Percentiles rank a stretch among this genome's conserved stretches.
These are phyloP conservation scores for Beauveria sp. DNA, from an alignment of 2,329 filamentous ascomycete genomes.

Conservation along the genomic window DNA sequence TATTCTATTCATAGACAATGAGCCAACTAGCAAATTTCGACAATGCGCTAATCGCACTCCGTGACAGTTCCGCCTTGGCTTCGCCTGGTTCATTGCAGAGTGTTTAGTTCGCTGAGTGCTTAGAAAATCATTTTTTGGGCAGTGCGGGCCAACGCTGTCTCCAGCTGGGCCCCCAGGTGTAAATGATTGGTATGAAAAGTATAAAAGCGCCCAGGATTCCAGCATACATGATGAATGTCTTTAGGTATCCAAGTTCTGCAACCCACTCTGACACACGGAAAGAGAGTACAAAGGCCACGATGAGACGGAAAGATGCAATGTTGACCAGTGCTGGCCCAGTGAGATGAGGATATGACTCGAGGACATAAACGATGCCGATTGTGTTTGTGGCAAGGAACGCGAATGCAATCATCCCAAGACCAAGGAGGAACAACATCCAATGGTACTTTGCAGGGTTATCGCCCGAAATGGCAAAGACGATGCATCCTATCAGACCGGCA, in stretches of 20 bases:
- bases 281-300: conserved; percentile 23
- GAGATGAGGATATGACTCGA: conserved; percentile 24
- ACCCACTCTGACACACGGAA: conserved; percentile 23
- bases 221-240: conserved; percentile 23
- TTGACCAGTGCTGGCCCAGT: conserved; percentile 26
- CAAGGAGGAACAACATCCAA: conserved; percentile 21
- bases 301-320: conserved; percentile 23
- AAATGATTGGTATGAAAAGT: conserved; percentile 23
- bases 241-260: conserved; percentile 19
- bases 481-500: conserved; percentile 21
- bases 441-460: conserved; percentile 16
- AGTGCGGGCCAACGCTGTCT: background rate
- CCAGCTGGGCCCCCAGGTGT: conserved; percentile 14
- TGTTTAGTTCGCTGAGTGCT: background rate
- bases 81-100: background rate
- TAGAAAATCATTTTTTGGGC: background rate
- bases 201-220: conserved; percentile 24
- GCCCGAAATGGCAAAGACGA: conserved; percentile 25
- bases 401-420: conserved; percentile 22
- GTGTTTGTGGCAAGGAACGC: conserved; percentile 21
- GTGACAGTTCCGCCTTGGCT: too few species aligned
- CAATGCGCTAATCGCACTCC: background rate
- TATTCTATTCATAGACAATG: background rate
- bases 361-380: conserved; percentile 23
- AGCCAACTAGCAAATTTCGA: background rate